Conservation (phyloP, 2,329 filamentous ascomycete genomes). For the Aspergillus hortae region DNA sequence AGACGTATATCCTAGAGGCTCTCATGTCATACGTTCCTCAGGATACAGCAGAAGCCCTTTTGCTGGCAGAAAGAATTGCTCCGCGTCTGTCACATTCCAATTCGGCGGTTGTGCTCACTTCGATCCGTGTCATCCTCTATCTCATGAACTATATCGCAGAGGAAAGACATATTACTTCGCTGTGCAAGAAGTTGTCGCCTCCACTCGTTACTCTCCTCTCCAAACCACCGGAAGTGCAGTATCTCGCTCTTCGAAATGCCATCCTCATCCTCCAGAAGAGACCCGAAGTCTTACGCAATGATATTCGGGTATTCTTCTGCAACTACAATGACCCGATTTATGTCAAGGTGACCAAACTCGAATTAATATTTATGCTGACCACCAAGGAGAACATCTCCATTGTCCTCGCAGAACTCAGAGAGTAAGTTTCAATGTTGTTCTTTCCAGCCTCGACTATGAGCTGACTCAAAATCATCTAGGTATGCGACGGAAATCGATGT, state of each 20-base stretch:
- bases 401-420: conserved; percentile 86
- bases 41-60: conserved; percentile 78
- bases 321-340: conserved; percentile 99
- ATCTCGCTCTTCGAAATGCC: conserved; percentile 88
- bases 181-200: conserved; percentile 91
- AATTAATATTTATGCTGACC: conserved; percentile 98
- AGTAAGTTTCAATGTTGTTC: conserved; percentile 53
- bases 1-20: conserved; percentile 96
- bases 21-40: conserved; percentile 97
- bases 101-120: conserved; percentile 92
- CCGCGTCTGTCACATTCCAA: conserved; percentile 97
- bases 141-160: conserved; percentile 98
- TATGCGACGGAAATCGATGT: conserved; percentile 98
- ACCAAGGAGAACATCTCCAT: conserved; percentile 94
- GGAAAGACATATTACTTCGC: conserved; percentile 76
- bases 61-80: conserved; percentile 88
- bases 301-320: conserved; percentile 98
- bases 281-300: conserved; percentile 89
- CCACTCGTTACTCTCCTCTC: conserved; percentile 91
- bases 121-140: conserved; percentile 93
- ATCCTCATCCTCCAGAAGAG: conserved; percentile 88
- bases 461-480: conserved; percentile 28
- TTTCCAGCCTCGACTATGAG: conserved; percentile 2
- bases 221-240: conserved; percentile 98
- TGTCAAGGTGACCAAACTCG: conserved; percentile 97